Evolutionary conservation across 805 yeast genomes (phyloP), one percentile per base, ranked within the genome.

Genomic region (Yamadazyma insecticola): DNA sequence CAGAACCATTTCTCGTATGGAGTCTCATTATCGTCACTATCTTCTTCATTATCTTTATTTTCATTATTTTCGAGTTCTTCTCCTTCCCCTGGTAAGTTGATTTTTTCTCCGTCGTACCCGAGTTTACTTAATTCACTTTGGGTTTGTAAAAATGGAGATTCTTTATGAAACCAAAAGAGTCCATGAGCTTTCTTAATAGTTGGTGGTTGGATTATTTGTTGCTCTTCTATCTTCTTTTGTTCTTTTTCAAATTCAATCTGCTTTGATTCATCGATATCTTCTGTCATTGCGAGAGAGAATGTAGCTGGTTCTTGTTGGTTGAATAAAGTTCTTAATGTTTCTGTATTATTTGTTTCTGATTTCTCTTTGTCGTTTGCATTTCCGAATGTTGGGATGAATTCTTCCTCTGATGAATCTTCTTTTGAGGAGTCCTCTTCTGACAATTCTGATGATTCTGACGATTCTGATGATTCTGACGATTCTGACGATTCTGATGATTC

Each of bases 111-210:
- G 2, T 37, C 37, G n/a, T 53, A 47, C 6, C 72, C 65, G 21
- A 82, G 44, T 46, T 77, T 81, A 36, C 72, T 74, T 28, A 87
- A 53, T 52, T 84, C 95, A 0, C 96, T 70, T 57, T 89, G 97
- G 0, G 96, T 80, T 30, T 74, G 75, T 41, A 90, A 63, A 58
- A 86, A 90, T 1, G 96, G 96, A 1, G 97, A 89, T 13, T 82
- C 82, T 9, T 68, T 61, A 52, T 90, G 97, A 2, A 81, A 62
- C 71, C 94, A 90, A 55, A 90, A 89, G 21, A 88, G 61, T 6
- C 86, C 78, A 26, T 41, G 48, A 8, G 21, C 23, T 11, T 17
- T 14, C 8, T 37, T 33, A n/a, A 19, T 6, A 6, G 18, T 35
- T 22, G 12, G 25, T 7, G 12, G 25, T 28, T 59, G 48, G 19